Conservation (phyloP, 768 basidiomycete genomes). For the Hemileccinum impolitum region DNA sequence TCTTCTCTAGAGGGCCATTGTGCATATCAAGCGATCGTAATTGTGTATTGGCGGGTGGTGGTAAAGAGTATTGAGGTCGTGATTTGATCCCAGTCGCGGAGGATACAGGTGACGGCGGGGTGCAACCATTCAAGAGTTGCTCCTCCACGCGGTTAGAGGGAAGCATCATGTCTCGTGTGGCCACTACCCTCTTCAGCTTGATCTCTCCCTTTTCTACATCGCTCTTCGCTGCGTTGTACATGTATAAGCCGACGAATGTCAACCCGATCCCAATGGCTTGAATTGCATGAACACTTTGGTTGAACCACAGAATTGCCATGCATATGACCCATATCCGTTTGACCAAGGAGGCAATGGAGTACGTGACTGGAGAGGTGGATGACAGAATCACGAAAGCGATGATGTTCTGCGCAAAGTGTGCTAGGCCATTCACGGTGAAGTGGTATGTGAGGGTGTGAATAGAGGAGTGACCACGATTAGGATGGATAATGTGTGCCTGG, state of each 20-base stretch:
- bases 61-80: slow-evolving; percentile 10
- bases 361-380: slow-evolving; percentile 96
- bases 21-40: slow-evolving; percentile 2
- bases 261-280: slow-evolving; percentile 88
- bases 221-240: slow-evolving; percentile 93
- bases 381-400: slow-evolving; percentile 96
- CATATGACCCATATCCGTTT: slow-evolving; percentile 98
- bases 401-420: slow-evolving; percentile 96
- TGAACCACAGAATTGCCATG: slow-evolving; percentile 97
- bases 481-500: slow-evolving; percentile 43
- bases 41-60: slow-evolving; percentile 1
- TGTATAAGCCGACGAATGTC: slow-evolving; percentile 87
- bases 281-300: slow-evolving; percentile 75
- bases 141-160: slow-evolving; percentile 66
- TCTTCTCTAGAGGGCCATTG: slow-evolving; percentile 15
- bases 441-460: slow-evolving; percentile 72
- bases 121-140: slow-evolving; percentile 43
- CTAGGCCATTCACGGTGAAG: slow-evolving; percentile 91
- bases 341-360: slow-evolving; percentile 96
- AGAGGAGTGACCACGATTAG: slow-evolving; percentile 42
- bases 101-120: slow-evolving; percentile 25
- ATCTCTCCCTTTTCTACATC: slow-evolving; percentile 94
- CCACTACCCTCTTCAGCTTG: slow-evolving; percentile 75
- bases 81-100: slow-evolving; percentile 27
- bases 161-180: slow-evolving; percentile 61